A percentile compares a stretch with the other conserved stretches of the same genome.
These are phyloP conservation scores for Lactarius indigo DNA, from an alignment of 768 basidiomycete genomes.

Conservation along the genomic window DNA sequence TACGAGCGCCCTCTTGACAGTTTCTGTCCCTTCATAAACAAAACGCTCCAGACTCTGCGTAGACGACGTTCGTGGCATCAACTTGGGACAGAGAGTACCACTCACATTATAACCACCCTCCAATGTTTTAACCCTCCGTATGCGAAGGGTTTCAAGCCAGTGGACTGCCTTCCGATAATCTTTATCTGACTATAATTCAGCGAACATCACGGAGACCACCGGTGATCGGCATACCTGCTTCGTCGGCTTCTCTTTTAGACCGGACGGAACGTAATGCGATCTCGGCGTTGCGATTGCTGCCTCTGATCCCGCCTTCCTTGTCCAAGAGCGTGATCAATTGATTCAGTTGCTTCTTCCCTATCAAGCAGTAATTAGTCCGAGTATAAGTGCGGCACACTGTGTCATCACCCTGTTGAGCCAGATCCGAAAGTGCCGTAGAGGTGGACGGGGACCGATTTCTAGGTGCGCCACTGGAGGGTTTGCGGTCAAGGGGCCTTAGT, in stretches of 20 bases:
- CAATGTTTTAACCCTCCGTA: conserved; percentile 77
- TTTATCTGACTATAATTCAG: conserved; percentile 51
- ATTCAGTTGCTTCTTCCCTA: conserved; percentile 83
- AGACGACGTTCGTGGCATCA: conserved; percentile 3
- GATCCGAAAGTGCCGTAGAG: conserved; percentile 79
- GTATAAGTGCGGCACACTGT: background rate
- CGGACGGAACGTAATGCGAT: conserved; percentile 71
- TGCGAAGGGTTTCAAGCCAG: conserved; percentile 86
- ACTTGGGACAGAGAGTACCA: background rate
- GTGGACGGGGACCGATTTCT: conserved; percentile 78
- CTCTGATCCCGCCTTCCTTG: conserved; percentile 54
- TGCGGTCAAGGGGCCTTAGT: conserved; percentile 68
- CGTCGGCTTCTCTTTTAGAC: conserved; percentile 86
- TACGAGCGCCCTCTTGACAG: conserved; percentile 60
- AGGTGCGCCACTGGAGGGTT: conserved; percentile 58
- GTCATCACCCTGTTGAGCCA: conserved; percentile 72
- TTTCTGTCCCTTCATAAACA: conserved; percentile 63
- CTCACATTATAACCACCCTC: conserved; percentile 76
- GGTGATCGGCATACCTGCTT: conserved; percentile 59
- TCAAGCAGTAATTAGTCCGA: conserved; percentile 3
- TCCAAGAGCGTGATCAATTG: conserved; percentile 84
- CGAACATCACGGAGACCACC: background rate
- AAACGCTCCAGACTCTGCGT: conserved; percentile 77
- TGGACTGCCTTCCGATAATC: conserved; percentile 89
- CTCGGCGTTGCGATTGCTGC: conserved; percentile 55